Evolutionary conservation across 768 basidiomycete genomes (phyloP), one percentile per base, ranked within the genome.

Genomic region (Lentinula raphanica): DNA sequence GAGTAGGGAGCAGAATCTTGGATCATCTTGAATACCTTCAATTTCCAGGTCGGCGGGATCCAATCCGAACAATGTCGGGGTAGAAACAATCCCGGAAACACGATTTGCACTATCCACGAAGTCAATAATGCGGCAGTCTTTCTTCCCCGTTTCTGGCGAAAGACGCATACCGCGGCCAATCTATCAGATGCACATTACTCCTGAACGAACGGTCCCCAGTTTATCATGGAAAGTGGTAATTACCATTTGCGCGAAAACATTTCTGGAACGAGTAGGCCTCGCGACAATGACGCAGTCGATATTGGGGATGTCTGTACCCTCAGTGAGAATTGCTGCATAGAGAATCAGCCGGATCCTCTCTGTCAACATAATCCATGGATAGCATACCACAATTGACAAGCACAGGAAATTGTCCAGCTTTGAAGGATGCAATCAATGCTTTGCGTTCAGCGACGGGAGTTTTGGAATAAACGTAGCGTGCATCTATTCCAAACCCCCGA

Each of bases 301-400:
- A 59, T 91, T 92, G 2, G 95, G 95, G 53, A 98, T 92, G 74
- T 98, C 95, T 19, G 94, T 85, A 3, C 94, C 94, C 74, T 97
- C 94, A 1, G 94, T 96, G 62, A 97, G 76, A 49, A 97, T 89
- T 21, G 92, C 92, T 88, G 48, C 61, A 25, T 17, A 17, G 40
- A 1, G 2, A 35, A 45, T 40, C 59, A 29, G 11, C 8, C 3
- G 28, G 31, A 9, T 32, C 45, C 29, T 42, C 9, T 12, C 54
- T 27, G n/a, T 32, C 21, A 36, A 29, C 36, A 49, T 38, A 3
- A n/a, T n/a, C 2, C 17, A 29, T 49, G 13, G 53, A 55, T 25
- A 23, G 65, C 74, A 50, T 35, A 91, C 91, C 88, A 66, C 94
- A 98, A 66, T 98, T 98, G 46, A 98, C 71, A 27, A 98, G 76